Evolutionary conservation across 2,329 filamentous ascomycete genomes (phyloP).

Genomic region (Fonsecaea multimorphosa): DNA sequence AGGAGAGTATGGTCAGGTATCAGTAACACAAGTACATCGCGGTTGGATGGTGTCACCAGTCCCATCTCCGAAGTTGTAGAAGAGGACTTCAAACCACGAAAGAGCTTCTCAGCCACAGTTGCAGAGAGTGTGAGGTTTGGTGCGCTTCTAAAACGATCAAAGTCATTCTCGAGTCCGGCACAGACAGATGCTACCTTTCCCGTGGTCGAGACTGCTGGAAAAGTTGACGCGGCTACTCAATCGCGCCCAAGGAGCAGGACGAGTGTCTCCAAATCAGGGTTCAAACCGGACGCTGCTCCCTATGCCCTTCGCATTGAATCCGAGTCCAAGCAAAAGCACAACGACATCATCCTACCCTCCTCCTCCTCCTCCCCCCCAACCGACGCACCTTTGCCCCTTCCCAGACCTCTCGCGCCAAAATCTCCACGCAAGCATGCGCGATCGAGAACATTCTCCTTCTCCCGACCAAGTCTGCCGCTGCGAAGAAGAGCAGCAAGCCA

Average conservation of each 20-base stretch:
- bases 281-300: not conserved
- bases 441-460: constrained; percentile 20
- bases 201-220: not conserved
- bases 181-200: not conserved
- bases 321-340: not conserved
- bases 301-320: not conserved
- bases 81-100: constrained; percentile 20
- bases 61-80: constrained; percentile 13
- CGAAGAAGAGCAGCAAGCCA: not conserved
- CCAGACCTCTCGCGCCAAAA: not conserved
- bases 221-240: not conserved
- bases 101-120: constrained; percentile 24
- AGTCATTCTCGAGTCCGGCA: constrained; percentile 11
- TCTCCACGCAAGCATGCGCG: constrained; percentile 7
- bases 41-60: constrained; percentile 1
- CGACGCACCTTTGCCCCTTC: not conserved
- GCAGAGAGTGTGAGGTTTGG: constrained; percentile 14
- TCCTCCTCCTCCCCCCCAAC: too few relatives aligned
- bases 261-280: not conserved
- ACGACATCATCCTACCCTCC: not conserved
- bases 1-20: constrained; percentile 9
- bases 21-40: not conserved
- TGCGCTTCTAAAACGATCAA: constrained; percentile 21
- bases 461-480: constrained; percentile 10
- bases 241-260: not conserved